These are phyloP conservation scores for Oidium heveae DNA, from an alignment of 2,329 filamentous ascomycete genomes.

Conservation along the genomic window DNA sequence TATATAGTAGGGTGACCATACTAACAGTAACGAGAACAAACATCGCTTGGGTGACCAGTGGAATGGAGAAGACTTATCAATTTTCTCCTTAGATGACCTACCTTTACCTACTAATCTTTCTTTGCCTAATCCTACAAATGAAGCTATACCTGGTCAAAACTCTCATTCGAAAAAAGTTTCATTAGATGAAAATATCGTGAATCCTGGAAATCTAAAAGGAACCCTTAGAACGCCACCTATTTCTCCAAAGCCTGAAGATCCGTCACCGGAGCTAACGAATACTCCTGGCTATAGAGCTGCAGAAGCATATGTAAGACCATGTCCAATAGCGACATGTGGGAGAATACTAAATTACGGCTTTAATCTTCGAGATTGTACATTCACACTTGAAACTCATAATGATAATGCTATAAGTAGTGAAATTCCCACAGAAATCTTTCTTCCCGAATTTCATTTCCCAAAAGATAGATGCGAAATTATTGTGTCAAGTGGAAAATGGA, in stretches of 20 bases:
- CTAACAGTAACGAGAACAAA: constrained; percentile 33
- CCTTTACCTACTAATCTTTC: constrained; percentile 19
- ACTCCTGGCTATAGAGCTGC: constrained; percentile 62
- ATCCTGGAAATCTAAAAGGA: constrained; percentile 49
- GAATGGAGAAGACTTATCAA: constrained; percentile 93
- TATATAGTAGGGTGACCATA: background rate
- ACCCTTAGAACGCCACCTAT: constrained; percentile 45
- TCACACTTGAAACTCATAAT: constrained; percentile 44
- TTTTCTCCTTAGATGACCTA: constrained; percentile 65
- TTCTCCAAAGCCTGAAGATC: constrained; percentile 27
- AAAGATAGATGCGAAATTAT: constrained; percentile 43
- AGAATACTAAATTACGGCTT: constrained; percentile 49
- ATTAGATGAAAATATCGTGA: constrained; percentile 33
- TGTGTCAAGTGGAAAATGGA: constrained; percentile 73
- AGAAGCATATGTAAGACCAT: constrained; percentile 76
- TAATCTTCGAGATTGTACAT: constrained; percentile 54
- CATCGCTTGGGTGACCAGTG: constrained; percentile 80
- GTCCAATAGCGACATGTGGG: constrained; percentile 52
- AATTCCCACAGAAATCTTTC: constrained; percentile 54
- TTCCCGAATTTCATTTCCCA: constrained; percentile 86
- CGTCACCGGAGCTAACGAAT: constrained; percentile 31
- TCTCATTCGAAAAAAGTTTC: constrained; percentile 17
- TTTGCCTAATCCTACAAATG: constrained; percentile 19
- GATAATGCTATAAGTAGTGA: constrained; percentile 32
- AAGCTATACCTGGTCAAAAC: constrained; percentile 21